Evolutionary conservation across 2,329 filamentous ascomycete genomes (phyloP), one percentile per base, ranked within the genome.

Genomic region (Pseudogymnoascus verrucosus): DNA sequence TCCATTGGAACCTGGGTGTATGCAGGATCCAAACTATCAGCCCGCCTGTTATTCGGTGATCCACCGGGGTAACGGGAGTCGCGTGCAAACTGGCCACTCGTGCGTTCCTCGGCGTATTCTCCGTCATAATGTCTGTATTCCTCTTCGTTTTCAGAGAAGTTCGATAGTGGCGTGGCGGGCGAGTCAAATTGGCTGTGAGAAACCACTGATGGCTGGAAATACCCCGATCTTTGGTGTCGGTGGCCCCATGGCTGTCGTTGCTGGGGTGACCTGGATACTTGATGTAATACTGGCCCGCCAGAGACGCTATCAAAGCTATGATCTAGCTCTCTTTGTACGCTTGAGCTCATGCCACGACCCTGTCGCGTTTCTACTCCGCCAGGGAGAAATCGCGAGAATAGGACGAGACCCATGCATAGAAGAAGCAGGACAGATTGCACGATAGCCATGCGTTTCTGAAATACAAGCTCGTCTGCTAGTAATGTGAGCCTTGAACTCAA

Each of bases 401-500:
- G 87, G 21, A 97, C 90, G 1, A 99, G 82, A 0, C 90, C 87
- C 8, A 99, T 84, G 69, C 92, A 96, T 54, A 93, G 86, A 0
- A 98, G 83, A 5, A 98, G 83, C 7, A 99, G 82, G 4, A 96
- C 85, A 54, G 90, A 92, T 75, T 98, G 95, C 36, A 96, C 84
- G 64, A 98, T 95, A 4, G 90, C 90, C 86, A 98, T 96, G 65
- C 93, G 85, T 76, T 97, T 97, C 76, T 89, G 87, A 69, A 89
- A 89, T 37, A 88, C 84, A 23, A 98, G 85, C 75, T 99, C 95
- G 71, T 98, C 93, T n/a, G 93, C 93, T 10, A 99, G 83, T 34
- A 98, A 82, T 64, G 90, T 93, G 42, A 99, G 83, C 23, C 95
- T 85, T 7, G 86, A 79, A 70, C 88, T 90, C 62, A 98, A 82